phyloP scores from a whole-genome alignment of 2,329 filamentous ascomycete genomes.

The Helminthosporium solani region DNA sequence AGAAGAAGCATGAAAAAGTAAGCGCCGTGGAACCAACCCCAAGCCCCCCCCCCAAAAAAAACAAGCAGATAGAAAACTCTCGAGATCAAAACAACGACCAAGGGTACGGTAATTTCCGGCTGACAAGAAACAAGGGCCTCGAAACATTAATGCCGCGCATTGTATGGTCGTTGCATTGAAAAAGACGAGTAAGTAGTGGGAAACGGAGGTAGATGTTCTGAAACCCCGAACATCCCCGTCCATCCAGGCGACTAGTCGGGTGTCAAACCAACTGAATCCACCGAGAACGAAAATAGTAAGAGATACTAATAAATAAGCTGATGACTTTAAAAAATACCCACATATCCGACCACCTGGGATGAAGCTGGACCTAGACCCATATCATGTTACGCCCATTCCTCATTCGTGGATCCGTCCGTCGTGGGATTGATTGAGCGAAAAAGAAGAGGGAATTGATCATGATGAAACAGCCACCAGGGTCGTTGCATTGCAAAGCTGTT shows the following conservation, averaged over 20 bases:
- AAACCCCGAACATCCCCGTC: background rate
- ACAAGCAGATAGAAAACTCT: background rate
- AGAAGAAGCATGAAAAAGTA: background rate
- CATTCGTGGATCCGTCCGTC: background rate
- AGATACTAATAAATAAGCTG: no score
- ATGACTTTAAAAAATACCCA: no score
- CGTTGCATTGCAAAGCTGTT: slow-evolving; percentile 1
- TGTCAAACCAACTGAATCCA: no score
- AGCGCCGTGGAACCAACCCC: background rate
- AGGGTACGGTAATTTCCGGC: background rate
- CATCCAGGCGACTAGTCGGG: background rate
- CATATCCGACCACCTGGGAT: no score
- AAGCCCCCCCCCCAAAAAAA: background rate
- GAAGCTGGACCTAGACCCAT: no score
- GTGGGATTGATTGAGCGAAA: background rate
- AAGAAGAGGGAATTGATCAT: background rate
- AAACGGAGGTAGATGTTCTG: background rate
- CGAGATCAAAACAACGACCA: background rate
- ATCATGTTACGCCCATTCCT: background rate
- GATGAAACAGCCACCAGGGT: slow-evolving; percentile 27
- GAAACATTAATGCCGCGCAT: background rate
- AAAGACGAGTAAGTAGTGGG: background rate
- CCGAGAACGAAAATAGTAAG: no score
- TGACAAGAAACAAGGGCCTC: background rate
- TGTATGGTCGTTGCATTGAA: background rate